Percentiles rank a stretch among this genome's conserved stretches.
Evolutionary conservation across 768 basidiomycete genomes (phyloP).

Genomic region (Hebeloma cylindrosporum): DNA sequence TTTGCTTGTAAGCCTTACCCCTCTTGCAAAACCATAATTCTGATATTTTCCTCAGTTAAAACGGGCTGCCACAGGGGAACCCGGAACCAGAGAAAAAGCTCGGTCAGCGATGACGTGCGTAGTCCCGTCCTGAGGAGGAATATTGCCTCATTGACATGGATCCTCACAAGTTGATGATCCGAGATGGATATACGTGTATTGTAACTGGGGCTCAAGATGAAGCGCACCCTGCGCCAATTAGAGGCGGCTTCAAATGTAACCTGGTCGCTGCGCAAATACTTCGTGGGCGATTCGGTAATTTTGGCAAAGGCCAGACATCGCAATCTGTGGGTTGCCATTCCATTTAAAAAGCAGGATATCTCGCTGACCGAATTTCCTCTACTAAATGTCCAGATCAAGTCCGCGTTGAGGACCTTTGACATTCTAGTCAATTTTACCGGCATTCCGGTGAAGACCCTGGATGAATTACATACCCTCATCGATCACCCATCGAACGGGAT

Average conservation of each 20-base stretch:
- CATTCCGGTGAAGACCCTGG: conserved; percentile 6
- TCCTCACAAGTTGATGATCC: conserved; percentile 12
- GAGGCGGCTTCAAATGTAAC: background rate
- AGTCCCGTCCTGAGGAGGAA: background rate
- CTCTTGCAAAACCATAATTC: conserved; percentile 1
- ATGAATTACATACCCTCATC: conserved; percentile 3
- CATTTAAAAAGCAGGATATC: background rate
- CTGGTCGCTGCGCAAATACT: conserved; percentile 11
- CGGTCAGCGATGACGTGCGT: conserved; percentile 6
- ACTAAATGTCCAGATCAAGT: conserved; percentile 11
- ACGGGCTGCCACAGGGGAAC: conserved; percentile 2
- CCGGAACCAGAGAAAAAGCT: conserved; percentile 1
- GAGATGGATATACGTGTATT: conserved; percentile 15
- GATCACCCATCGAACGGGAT: conserved; percentile 15
- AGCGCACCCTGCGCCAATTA: conserved; percentile 4
- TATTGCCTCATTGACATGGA: conserved; percentile 3
- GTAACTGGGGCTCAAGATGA: conserved; percentile 10
- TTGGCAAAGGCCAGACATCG: conserved; percentile 7
- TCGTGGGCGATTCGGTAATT: conserved; percentile 5
- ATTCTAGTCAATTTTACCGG: conserved; percentile 11
- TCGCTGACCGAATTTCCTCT: conserved; percentile 1
- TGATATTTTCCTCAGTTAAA: conserved; percentile 14
- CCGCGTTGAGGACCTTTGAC: conserved; percentile 11
- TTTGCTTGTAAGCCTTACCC: conserved; percentile 16
- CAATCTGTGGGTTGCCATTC: conserved; percentile 10